Evolutionary conservation across 2,329 filamentous ascomycete species (phyloP), one percentile per base, ranked within the genome.

Genomic region (Phialophora verrucosa): DNA sequence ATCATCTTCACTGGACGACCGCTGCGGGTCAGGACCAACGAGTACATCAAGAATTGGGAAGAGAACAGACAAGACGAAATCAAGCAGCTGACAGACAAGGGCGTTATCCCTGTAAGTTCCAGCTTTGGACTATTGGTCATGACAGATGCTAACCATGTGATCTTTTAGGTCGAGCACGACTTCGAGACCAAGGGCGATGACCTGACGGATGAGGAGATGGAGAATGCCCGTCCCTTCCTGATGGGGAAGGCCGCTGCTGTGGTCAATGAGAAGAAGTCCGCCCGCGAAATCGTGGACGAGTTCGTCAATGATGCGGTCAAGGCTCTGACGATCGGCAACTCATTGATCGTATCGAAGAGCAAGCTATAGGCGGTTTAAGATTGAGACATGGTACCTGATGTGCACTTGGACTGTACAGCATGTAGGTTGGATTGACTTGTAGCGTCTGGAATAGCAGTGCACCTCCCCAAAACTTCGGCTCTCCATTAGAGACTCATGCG

Each of bases 1-100:
- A 92, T 98, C 79, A 99, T 99, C 83, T 99, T 98, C 87, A 99
- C 95, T 78, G 95, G 95, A 63, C 91, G 95, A 65, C 95, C 95
- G 42, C 85, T 99, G 77, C 92, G 95, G 73, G 95, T 99, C 66
- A 90, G 93, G 78, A 95, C 87, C 77, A 99, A 98, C 83, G 80
- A 90, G 6, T 99, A 99, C 81, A 98, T 99, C 76, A 79, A 88
- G 76, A 91, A 97, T 85, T 99, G 95, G 95, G 94, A 99, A 83
- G 90, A 90, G 75, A 95, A 98, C 84, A 91, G 95, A 73, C 84
- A 86, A 72, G 83, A 87, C 47, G 95, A 99, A 85, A 97, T 99
- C 80, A 96, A 93, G 85, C 87, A 96, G 76, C 87, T 99, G 63
- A 96, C 93, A 10, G 77, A 86, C 76, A 92, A 96, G 87, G 95